Evolutionary conservation across 2,329 filamentous ascomycete genomes (phyloP).

Genomic region (Aspergillus pseudoglaucus): DNA sequence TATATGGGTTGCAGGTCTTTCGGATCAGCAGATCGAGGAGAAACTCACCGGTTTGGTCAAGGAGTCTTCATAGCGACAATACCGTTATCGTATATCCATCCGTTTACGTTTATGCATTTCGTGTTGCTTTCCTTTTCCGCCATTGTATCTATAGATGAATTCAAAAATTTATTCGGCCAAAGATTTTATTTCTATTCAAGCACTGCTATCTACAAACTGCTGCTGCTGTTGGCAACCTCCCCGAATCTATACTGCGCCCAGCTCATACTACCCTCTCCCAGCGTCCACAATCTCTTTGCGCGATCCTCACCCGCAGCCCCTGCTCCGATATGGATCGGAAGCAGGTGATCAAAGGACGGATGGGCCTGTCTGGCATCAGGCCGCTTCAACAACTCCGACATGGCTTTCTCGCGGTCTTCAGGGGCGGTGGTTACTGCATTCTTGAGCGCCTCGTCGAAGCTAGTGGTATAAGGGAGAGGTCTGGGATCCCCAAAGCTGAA

Average conservation of each 20-base stretch:
- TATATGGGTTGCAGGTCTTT: slow-evolving; percentile 46
- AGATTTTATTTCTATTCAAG: not conserved
- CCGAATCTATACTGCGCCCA: slow-evolving; percentile 53
- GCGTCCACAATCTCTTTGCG: slow-evolving; percentile 43
- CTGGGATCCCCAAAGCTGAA: slow-evolving; percentile 39
- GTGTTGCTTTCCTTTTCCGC: slow-evolving; percentile 16
- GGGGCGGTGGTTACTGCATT: slow-evolving; percentile 51
- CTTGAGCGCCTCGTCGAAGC: slow-evolving; percentile 63
- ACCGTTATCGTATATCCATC: slow-evolving; percentile 6
- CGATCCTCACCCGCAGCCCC: slow-evolving; percentile 48
- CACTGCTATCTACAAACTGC: slow-evolving; percentile 12
- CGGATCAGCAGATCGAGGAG: slow-evolving; percentile 65
- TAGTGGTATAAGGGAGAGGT: slow-evolving; percentile 52
- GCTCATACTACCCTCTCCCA: slow-evolving; percentile 46
- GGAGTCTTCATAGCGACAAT: slow-evolving; percentile 30
- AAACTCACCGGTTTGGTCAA: slow-evolving; percentile 60
- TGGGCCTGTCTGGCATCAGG: slow-evolving; percentile 55
- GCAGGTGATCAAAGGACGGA: slow-evolving; percentile 57
- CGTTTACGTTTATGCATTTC: slow-evolving; percentile 20
- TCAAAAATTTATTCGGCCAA: slow-evolving; percentile 13
- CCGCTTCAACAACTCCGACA: slow-evolving; percentile 44
- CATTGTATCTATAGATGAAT: slow-evolving; percentile 37
- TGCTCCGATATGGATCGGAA: slow-evolving; percentile 54
- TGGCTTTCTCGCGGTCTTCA: slow-evolving; percentile 36
- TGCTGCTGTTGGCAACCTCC: slow-evolving; percentile 20